These are phyloP conservation scores for Pythium dissimile DNA, from an alignment of 352 stramenopile genomes.

Conservation along the genomic window DNA sequence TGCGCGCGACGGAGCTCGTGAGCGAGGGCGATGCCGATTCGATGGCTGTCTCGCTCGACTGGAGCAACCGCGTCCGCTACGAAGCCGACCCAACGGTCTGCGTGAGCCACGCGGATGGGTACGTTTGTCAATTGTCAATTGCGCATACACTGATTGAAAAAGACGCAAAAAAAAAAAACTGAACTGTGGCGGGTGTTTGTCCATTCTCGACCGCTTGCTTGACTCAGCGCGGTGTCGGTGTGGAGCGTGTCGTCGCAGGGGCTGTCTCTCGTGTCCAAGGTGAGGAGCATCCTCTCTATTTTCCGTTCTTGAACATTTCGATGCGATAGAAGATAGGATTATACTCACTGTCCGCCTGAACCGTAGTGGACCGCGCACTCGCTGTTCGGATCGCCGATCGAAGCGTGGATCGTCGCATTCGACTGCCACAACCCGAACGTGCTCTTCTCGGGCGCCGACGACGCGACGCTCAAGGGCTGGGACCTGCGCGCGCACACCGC, in stretches of 20 bases:
- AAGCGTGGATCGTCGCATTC: constrained; percentile 83
- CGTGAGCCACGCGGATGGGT: constrained; percentile 84
- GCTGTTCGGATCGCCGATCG: constrained; percentile 72
- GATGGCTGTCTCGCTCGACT: constrained; percentile 86
- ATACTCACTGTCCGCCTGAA: too few relatives aligned
- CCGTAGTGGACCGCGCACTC: constrained; percentile 80
- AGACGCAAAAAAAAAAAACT: constrained; percentile 10
- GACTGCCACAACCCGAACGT: constrained; percentile 74
- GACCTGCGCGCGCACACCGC: constrained; percentile 40
- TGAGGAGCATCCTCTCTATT: constrained; percentile 15
- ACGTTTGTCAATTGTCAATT: not conserved
- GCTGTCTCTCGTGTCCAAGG: constrained; percentile 38
- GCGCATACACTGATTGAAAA: constrained; percentile 9
- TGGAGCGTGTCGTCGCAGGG: constrained; percentile 38
- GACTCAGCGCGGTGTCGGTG: constrained; percentile 43
- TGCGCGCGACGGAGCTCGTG: constrained; percentile 35
- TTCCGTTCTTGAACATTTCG: constrained; percentile 8
- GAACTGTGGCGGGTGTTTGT: constrained; percentile 8
- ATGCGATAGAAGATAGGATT: too few relatives aligned
- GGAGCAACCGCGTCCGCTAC: constrained; percentile 65
- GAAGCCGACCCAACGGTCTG: constrained; percentile 54
- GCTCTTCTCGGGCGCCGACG: constrained; percentile 78
- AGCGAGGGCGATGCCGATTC: constrained; percentile 33
- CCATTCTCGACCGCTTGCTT: not conserved
- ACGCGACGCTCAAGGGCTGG: constrained; percentile 77